Percentiles rank a stretch among this genome's conserved stretches.
phyloP scores from a whole-genome alignment of 345 rosid species.

The Stellera chamaejasme region DNA sequence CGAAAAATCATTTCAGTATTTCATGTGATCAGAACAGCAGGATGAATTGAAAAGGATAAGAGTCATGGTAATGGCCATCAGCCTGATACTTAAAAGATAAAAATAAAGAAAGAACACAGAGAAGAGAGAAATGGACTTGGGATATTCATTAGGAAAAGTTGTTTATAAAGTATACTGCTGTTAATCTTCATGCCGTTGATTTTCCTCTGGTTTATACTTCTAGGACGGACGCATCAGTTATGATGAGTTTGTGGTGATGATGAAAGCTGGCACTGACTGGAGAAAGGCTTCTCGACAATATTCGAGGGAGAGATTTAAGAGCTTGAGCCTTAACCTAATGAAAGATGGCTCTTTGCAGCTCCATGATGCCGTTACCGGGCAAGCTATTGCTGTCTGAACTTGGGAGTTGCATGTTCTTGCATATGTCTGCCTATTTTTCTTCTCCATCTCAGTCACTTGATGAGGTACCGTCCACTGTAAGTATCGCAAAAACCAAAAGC shows the following conservation, averaged over 20 bases:
- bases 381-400: constrained; percentile 55
- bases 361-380: constrained; percentile 77
- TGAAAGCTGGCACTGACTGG: constrained; percentile 99
- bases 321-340: constrained; percentile 87
- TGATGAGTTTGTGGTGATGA: constrained; percentile 92
- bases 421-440: constrained; percentile 4
- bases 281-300: constrained; percentile 97
- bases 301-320: constrained; percentile 96
- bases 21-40: background rate
- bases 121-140: too few relatives aligned
- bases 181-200: background rate
- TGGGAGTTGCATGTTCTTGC: constrained; percentile 5
- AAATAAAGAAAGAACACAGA: too few relatives aligned
- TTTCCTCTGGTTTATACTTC: background rate
- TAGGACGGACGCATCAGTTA: constrained; percentile 87
- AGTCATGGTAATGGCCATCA: too few relatives aligned
- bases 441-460: background rate
- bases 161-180: background rate
- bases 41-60: too few relatives aligned
- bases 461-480: too few relatives aligned
- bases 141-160: too few relatives aligned
- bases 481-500: background rate
- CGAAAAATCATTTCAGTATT: background rate
- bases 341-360: constrained; percentile 94
- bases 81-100: too few relatives aligned